Percentiles rank a stretch among this genome's conserved stretches.
Conservation (phyloP, 1,284 basidiomycete species). For the Cystobasidium sp. region DNA sequence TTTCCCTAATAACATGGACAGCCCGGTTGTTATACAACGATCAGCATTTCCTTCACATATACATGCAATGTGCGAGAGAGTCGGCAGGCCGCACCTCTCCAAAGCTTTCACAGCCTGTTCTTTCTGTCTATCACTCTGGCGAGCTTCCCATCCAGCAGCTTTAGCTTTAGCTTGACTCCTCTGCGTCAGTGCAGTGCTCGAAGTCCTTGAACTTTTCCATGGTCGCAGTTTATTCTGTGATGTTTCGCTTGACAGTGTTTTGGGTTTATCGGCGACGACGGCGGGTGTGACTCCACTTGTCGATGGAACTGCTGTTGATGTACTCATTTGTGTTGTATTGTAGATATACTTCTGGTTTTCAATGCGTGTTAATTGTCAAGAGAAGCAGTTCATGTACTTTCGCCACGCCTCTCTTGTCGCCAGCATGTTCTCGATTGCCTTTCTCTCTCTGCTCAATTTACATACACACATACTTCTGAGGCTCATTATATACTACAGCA, state of each 20-base stretch:
- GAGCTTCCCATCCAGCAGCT: slow-evolving; percentile 45
- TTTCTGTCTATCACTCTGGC: slow-evolving; percentile 47
- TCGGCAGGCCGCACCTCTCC: slow-evolving; percentile 44
- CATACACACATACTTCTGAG: neutral
- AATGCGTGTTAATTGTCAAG: neutral
- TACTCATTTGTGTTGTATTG: neutral
- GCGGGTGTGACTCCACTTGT: neutral
- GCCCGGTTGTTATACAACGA: neutral
- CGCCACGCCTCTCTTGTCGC: slow-evolving; percentile 6
- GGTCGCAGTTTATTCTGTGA: slow-evolving; percentile 31
- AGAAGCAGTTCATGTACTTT: neutral
- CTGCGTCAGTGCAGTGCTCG: slow-evolving; percentile 42
- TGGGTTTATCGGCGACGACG: neutral
- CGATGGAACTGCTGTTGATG: neutral
- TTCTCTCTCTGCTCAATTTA: slow-evolving; percentile 6
- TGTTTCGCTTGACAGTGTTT: slow-evolving; percentile 39
- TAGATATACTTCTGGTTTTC: neutral
- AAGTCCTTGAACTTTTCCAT: slow-evolving; percentile 45
- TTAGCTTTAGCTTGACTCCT: slow-evolving; percentile 33
- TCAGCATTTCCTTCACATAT: neutral
- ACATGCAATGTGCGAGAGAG: neutral
- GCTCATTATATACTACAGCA: slow-evolving; percentile 7
- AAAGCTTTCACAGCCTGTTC: slow-evolving; percentile 50
- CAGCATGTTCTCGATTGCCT: slow-evolving; percentile 5
- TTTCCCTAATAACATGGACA: slow-evolving; percentile 43